phyloP scores from a whole-genome alignment of 768 basidiomycete species.

The Lanmaoa rubissima region DNA sequence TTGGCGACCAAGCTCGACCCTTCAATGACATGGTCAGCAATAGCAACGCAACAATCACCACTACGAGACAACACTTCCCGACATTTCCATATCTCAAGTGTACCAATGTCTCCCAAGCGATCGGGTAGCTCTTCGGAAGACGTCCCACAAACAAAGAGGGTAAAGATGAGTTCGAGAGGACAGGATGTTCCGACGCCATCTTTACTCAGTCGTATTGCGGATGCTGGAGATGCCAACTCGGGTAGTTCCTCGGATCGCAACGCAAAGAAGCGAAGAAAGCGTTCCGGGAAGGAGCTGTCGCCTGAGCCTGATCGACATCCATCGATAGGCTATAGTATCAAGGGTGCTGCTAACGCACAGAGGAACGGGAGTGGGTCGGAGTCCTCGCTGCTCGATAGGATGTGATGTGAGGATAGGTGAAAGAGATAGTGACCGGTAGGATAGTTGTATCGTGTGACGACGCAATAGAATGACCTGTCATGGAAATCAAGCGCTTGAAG shows the following conservation, averaged over 20 bases:
- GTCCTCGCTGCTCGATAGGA: slow-evolving; percentile 37
- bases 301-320: slow-evolving; percentile 35
- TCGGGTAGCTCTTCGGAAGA: slow-evolving; percentile 30
- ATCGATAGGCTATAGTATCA: slow-evolving; percentile 50
- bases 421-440: slow-evolving; percentile 28
- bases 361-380: slow-evolving; percentile 18
- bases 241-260: slow-evolving; percentile 18
- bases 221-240: slow-evolving; percentile 15
- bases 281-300: slow-evolving; percentile 20
- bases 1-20: slow-evolving; percentile 14
- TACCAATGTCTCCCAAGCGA: slow-evolving; percentile 26
- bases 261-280: slow-evolving; percentile 21
- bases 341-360: slow-evolving; percentile 46
- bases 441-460: slow-evolving; percentile 18
- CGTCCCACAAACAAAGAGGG: slow-evolving; percentile 36
- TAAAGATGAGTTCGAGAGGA: slow-evolving; percentile 25
- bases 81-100: slow-evolving; percentile 4
- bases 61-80: slow-evolving; percentile 13
- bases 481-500: not conserved
- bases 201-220: slow-evolving; percentile 43
- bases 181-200: slow-evolving; percentile 36
- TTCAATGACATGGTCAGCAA: slow-evolving; percentile 12
- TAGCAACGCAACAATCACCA: slow-evolving; percentile 8
- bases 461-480: slow-evolving; percentile 9
- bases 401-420: slow-evolving; percentile 26